phyloP scores from a whole-genome alignment of 2,329 filamentous ascomycete genomes.

The Trichoderma sp. region DNA sequence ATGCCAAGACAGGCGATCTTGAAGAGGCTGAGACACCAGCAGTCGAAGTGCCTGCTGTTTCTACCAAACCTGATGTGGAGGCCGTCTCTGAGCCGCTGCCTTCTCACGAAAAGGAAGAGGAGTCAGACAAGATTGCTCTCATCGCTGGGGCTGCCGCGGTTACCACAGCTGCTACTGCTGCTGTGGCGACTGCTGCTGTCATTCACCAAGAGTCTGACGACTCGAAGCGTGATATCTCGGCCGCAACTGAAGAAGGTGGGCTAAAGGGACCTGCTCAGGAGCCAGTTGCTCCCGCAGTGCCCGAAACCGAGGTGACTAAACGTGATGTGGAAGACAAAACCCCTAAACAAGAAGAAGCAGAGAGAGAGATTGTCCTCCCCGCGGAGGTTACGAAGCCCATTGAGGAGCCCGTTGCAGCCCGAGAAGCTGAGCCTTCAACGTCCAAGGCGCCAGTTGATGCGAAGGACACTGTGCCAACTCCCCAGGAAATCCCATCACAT shows the following conservation, averaged over 20 bases:
- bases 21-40: constrained; percentile 15
- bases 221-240: constrained; percentile 3
- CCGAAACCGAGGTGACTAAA: constrained; percentile 17
- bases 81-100: constrained; percentile 11
- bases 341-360: constrained; percentile 6
- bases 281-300: constrained; percentile 13
- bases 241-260: not conserved
- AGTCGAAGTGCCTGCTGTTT: constrained; percentile 17
- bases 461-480: not conserved
- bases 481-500: not conserved
- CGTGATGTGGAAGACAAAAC: constrained; percentile 3
- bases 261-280: constrained; percentile 13
- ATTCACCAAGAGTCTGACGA: not conserved
- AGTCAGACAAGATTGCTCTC: constrained; percentile 16
- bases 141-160: constrained; percentile 9
- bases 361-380: constrained; percentile 6
- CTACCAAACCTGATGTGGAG: constrained; percentile 20
- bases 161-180: constrained; percentile 14
- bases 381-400: constrained; percentile 9
- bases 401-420: constrained; percentile 11
- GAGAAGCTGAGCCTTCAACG: constrained; percentile 10
- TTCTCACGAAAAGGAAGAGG: constrained; percentile 13
- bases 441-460: not conserved
- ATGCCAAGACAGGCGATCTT: constrained; percentile 26
- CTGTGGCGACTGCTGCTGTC: constrained; percentile 15